Base-by-base conservation (phyloP, 2,329 filamentous ascomycete species). In the Trichothecium sympodiale region DNA sequence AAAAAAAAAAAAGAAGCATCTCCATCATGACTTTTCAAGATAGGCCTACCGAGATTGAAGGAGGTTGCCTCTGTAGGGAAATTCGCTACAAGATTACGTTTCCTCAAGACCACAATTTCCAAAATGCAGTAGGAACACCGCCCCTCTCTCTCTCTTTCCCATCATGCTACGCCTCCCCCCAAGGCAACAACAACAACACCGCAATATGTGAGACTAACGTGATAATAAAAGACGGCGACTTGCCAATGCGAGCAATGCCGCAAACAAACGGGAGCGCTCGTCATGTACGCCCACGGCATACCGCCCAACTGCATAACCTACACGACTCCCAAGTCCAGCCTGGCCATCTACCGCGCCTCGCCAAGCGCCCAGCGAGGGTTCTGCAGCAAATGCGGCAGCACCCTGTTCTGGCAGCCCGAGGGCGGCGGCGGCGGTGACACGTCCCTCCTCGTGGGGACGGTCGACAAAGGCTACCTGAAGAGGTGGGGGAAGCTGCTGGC, bases 171-270 rank as follows among this genome's bases (percentile, higher is more conserved):
- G n/a, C n/a, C n/a, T n/a, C n/a, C n/a, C n/a, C n/a, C n/a, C n/a
- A n/a, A n/a, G 16, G 29, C 26, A 17, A 33, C 4, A 17, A 13
- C 6, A 12, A 5, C 6, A 8, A 14, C 8, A 13, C 17, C 17
- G 5, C 6, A 17, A 10, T 32, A 16, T 8, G 4, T 13, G 13
- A 9, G 33, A 8, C 23, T 29, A 14, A 27, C 37, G 33, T 14
- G 40, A 15, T 33, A 35, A 27, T 5, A 33, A 17, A 41, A 67
- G 64, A 56, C 57, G 40, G 49, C 52, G 31, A 69, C 63, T 6
- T 75, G 69, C 47, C 68, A 74, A 44, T 74, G 70, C 54, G 66
- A 64, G 6, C 69, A 72, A 47, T 73, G 69, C 51, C 67, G 70
- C 46, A 67, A 67, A 38, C 59, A 64, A 40, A 65, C 65, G 7